A percentile compares a stretch with the other conserved stretches of the same genome.
These are phyloP conservation scores for Plantago lanceolata DNA, from an alignment of 305 asterid species.

Conservation along the genomic window DNA sequence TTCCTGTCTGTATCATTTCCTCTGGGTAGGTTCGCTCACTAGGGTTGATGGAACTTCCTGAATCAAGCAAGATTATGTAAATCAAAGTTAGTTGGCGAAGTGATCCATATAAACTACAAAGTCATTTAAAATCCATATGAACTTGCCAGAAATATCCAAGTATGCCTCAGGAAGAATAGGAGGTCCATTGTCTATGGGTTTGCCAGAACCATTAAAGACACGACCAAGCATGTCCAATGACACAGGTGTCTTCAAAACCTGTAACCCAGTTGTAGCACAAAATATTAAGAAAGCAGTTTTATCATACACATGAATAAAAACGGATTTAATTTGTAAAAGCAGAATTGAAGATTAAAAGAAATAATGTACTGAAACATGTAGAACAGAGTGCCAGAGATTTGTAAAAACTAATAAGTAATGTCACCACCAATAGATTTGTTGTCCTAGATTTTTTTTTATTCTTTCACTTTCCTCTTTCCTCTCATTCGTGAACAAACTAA, in stretches of 20 bases:
- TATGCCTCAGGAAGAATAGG: slow-evolving; percentile 98
- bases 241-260: slow-evolving; percentile 98
- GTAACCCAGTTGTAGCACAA: slow-evolving; percentile 23
- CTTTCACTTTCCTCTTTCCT: too few relatives aligned
- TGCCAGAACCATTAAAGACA: slow-evolving; percentile 94
- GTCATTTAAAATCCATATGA: slow-evolving; percentile 12
- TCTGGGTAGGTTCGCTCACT: slow-evolving; percentile 99
- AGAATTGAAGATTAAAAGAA: too few relatives aligned
- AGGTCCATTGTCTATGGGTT: slow-evolving; percentile 98
- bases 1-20: slow-evolving; percentile 98
- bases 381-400: too few relatives aligned
- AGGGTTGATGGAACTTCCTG: slow-evolving; percentile 98
- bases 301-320: slow-evolving; percentile 3
- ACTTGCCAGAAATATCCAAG: slow-evolving; percentile 95
- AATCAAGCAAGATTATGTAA: slow-evolving; percentile 28
- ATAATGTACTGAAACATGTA: too few relatives aligned
- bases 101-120: slow-evolving; percentile 6
- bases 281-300: slow-evolving; percentile 4
- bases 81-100: slow-evolving; percentile 21
- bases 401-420: too few relatives aligned
- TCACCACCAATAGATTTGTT: too few relatives aligned
- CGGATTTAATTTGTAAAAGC: neutral
- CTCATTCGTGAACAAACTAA: too few relatives aligned
- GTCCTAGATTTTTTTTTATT: too few relatives aligned
- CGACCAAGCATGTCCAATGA: slow-evolving; percentile 99